Percentiles rank a stretch among this genome's conserved stretches.
Evolutionary conservation across 345 rosid genomes (phyloP).

Genomic region (Acer campestre): DNA sequence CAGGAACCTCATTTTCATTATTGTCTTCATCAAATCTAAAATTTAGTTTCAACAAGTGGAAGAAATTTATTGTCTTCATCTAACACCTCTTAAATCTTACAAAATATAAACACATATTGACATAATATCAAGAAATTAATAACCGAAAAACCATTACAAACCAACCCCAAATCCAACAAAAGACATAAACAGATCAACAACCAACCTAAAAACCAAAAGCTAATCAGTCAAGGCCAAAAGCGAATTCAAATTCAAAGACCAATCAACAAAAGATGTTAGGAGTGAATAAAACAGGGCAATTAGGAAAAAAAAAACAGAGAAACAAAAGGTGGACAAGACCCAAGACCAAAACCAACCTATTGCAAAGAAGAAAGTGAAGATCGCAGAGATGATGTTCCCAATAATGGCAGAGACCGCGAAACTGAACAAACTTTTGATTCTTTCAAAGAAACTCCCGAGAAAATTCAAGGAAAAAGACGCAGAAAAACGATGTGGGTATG

Average conservation of each 20-base stretch:
- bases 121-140: constrained; percentile 5
- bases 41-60: neutral
- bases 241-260: constrained; percentile 4
- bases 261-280: neutral
- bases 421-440: constrained; percentile 60
- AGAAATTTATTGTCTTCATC: neutral
- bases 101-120: neutral
- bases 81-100: neutral
- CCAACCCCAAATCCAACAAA: constrained; percentile 15
- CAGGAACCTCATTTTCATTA: neutral
- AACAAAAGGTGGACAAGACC: neutral
- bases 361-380: constrained; percentile 97
- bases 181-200: constrained; percentile 19
- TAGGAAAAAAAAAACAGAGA: neutral
- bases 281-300: neutral
- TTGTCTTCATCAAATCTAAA: constrained; percentile 2
- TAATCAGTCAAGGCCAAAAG: constrained; percentile 4
- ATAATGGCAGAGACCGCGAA: constrained; percentile 76
- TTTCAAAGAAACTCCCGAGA: constrained; percentile 56
- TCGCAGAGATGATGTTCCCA: constrained; percentile 86
- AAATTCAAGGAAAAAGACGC: constrained; percentile 37
- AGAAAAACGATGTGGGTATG: constrained; percentile 57
- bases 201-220: constrained; percentile 20
- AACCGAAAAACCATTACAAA: neutral
- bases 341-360: constrained; percentile 56